Evolutionary conservation across 805 yeast genomes (phyloP).

Genomic region (Torulaspora maleeae): DNA sequence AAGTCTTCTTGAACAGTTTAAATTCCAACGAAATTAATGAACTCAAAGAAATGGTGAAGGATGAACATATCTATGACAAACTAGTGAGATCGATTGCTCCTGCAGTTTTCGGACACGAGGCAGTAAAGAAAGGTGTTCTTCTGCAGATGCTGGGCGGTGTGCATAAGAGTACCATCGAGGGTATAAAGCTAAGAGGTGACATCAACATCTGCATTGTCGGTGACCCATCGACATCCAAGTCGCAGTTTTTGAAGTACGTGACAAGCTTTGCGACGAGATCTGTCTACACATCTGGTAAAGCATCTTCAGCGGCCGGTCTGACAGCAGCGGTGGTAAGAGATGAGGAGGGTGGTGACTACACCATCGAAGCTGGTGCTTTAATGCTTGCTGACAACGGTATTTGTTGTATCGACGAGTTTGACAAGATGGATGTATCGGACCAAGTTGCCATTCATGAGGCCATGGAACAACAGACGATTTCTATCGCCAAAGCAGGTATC

Average conservation of each 20-base stretch:
- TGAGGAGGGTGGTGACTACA: constrained; percentile 94
- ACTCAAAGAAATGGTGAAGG: constrained; percentile 83
- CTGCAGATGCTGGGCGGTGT: constrained; percentile 92
- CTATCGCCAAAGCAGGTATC: constrained; percentile 97
- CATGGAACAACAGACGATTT: constrained; percentile 98
- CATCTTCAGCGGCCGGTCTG: constrained; percentile 97
- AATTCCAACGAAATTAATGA: constrained; percentile 80
- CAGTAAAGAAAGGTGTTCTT: constrained; percentile 85
- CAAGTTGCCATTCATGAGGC: constrained; percentile 99
- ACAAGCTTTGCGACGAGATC: constrained; percentile 89
- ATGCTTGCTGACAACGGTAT: constrained; percentile 98
- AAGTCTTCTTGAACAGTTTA: constrained; percentile 68
- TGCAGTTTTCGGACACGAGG: constrained; percentile 93
- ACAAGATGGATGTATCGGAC: constrained; percentile 91
- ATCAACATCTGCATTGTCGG: constrained; percentile 95
- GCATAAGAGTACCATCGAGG: constrained; percentile 89
- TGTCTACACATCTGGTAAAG: constrained; percentile 95
- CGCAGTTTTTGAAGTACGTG: constrained; percentile 92
- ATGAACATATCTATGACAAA: constrained; percentile 77
- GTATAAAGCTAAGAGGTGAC: constrained; percentile 92
- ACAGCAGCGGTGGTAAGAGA: constrained; percentile 97
- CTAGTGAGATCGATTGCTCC: constrained; percentile 90
- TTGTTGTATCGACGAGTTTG: constrained; percentile 98
- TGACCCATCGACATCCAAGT: constrained; percentile 95
- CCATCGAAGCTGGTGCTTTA: constrained; percentile 97